These are phyloP conservation scores for Endothia cerciana DNA, from an alignment of 2,329 filamentous ascomycete genomes.

Conservation along the genomic window DNA sequence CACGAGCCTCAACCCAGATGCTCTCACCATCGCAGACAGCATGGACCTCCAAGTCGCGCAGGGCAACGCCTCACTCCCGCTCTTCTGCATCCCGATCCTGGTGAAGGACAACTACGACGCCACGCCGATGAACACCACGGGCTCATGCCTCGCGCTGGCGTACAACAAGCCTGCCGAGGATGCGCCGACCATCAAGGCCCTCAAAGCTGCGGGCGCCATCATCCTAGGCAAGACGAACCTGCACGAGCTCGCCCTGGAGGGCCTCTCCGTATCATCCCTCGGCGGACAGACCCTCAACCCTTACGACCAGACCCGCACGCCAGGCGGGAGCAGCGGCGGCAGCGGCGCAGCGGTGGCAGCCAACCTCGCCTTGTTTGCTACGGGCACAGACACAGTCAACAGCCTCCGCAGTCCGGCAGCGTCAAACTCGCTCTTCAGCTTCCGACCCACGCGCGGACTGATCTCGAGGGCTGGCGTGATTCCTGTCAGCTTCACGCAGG, in stretches of 20 bases:
- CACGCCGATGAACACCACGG: slow-evolving; percentile 59
- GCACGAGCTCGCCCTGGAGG: slow-evolving; percentile 67
- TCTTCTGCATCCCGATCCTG: slow-evolving; percentile 66
- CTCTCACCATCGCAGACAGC: slow-evolving; percentile 48
- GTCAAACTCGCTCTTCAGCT: slow-evolving; percentile 62
- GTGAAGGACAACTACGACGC: slow-evolving; percentile 69
- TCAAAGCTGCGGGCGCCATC: slow-evolving; percentile 56
- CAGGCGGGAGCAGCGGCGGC: slow-evolving; percentile 67
- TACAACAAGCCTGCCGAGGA: slow-evolving; percentile 49
- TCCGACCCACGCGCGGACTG: slow-evolving; percentile 59
- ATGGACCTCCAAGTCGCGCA: slow-evolving; percentile 51
- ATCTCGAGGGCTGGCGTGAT: slow-evolving; percentile 56
- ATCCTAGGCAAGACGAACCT: slow-evolving; percentile 65
- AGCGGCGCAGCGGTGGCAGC: slow-evolving; percentile 61
- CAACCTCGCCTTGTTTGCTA: slow-evolving; percentile 61
- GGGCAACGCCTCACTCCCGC: slow-evolving; percentile 52
- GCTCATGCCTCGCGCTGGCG: slow-evolving; percentile 54
- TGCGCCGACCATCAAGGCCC: slow-evolving; percentile 53
- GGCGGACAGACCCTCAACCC: slow-evolving; percentile 69
- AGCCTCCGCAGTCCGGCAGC: slow-evolving; percentile 64
- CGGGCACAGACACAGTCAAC: slow-evolving; percentile 66
- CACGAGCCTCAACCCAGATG: slow-evolving; percentile 53
- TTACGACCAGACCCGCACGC: slow-evolving; percentile 67
- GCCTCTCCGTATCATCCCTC: slow-evolving; percentile 63
- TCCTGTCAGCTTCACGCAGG: slow-evolving; percentile 61